Conservation (phyloP, 164 flowering plant species). For the Berberis thunbergii region DNA sequence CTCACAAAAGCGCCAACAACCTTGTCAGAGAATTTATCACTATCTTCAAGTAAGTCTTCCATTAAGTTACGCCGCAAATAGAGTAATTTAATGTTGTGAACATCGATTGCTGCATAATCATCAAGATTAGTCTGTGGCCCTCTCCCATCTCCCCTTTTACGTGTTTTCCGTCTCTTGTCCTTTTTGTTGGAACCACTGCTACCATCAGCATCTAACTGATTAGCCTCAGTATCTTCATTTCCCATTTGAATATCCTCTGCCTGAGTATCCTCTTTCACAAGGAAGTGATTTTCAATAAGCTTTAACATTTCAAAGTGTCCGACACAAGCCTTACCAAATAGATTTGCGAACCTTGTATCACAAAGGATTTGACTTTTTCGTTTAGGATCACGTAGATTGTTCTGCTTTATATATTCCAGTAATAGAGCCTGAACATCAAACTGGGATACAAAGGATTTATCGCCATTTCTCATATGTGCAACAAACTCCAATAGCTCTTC, state of each 20-base stretch:
- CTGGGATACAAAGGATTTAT: conserved; percentile 55
- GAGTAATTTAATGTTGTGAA: conserved; percentile 75
- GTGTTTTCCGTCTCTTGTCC: conserved; percentile 58
- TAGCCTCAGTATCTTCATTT: conserved; percentile 52
- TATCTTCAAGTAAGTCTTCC: conserved; percentile 73
- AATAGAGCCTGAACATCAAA: conserved; percentile 83
- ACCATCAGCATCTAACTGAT: conserved; percentile 48
- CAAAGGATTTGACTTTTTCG: conserved; percentile 83
- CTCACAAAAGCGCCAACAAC: conserved; percentile 83
- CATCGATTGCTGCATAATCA: conserved; percentile 95
- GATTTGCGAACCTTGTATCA: conserved; percentile 62
- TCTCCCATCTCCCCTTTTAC: conserved; percentile 51
- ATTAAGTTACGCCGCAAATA: conserved; percentile 68
- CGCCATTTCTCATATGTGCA: conserved; percentile 83
- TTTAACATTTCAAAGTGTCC: conserved; percentile 98
- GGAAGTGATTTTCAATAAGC: conserved; percentile 86
- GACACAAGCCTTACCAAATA: conserved; percentile 85
- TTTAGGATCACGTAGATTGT: conserved; percentile 91
- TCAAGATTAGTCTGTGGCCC: conserved; percentile 54
- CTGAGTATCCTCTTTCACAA: conserved; percentile 53
- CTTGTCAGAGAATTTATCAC: conserved; percentile 55
- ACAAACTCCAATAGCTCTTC: conserved; percentile 91
- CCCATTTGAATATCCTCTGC: conserved; percentile 63
- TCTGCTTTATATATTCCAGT: conserved; percentile 73
- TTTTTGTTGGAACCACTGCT: conserved; percentile 31